Base-by-base conservation (phyloP, 2,329 filamentous ascomycete genomes). In the Rhytidhysteron rufulum region DNA sequence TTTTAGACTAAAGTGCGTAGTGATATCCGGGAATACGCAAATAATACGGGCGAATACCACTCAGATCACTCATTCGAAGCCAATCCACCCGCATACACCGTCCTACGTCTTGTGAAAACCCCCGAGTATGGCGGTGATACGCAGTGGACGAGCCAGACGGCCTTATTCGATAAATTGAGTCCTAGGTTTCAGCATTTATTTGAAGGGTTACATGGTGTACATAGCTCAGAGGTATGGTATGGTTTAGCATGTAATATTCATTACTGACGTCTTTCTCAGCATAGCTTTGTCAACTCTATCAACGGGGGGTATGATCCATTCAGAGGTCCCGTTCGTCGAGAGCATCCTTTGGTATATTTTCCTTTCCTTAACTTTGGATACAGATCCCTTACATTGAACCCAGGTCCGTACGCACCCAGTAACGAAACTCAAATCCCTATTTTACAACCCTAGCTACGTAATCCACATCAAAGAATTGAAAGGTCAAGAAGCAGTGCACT, bases 131-230 rank as follows among this genome's bases (percentile, higher is more conserved):
- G 53, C n/a, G 52, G 53, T 7, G 52, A 53, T 34, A 53, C 51
- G 15, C 47, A 50, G 29, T 55, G 51, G 34, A 47, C 48, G 3
- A 50, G 47, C 43, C 51, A 55, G 39, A 45, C 50, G n/a, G 51
- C 44, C 2, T 34, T 55, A n/a, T 55, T 46, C 38, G 52, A 55
- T 38, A 53, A 53, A 40, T 37, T 55, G 39, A 54, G 51, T 40
- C 45, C 51, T 13, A 44, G 41, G 16, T 54, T 44, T 36, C 47
- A 54, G 41, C 47, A 48, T 18, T 20, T 43, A 3, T 46, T 55
- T 32, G 51, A 54, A 27, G 42, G 46, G 6, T 39, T 54, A 13
- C 45, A 53, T 39, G 53, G 33, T 4, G 38, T 54, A n/a, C n/a
- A n/a, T n/a, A n/a, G n/a, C n/a, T n/a, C n/a, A n/a, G n/a, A n/a